These are phyloP conservation scores for Marchantia paleacea DNA, from an alignment of 225 moss, liverwort and hornwort genomes.

Conservation along the genomic window DNA sequence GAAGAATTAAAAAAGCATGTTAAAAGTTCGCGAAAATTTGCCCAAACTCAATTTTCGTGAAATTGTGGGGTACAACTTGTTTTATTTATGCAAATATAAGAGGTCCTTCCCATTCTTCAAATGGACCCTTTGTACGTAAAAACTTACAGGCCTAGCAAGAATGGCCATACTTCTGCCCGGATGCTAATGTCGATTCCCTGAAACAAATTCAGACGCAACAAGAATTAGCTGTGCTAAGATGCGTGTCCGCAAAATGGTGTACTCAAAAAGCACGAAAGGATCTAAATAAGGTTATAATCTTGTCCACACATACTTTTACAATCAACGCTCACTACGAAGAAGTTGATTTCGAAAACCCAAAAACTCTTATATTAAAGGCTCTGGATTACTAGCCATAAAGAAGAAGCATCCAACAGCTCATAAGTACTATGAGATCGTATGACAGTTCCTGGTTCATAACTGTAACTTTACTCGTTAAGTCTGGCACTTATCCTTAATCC, in stretches of 20 bases:
- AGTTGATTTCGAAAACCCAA: too few species aligned
- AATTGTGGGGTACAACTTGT: too few species aligned
- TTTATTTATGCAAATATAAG: too few species aligned
- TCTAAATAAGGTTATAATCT: background rate
- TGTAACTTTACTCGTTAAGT: background rate
- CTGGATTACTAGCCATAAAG: too few species aligned
- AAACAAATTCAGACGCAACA: background rate
- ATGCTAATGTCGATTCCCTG: conserved; percentile 72
- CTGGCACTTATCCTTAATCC: background rate
- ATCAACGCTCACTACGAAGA: background rate
- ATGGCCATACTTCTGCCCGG: conserved; percentile 93
- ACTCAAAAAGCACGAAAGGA: background rate
- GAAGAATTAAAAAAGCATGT: too few species aligned
- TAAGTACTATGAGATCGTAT: too few species aligned
- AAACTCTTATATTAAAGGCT: too few species aligned
- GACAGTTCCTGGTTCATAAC: background rate
- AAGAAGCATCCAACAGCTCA: too few species aligned
- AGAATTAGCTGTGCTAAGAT: background rate
- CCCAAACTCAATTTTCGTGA: too few species aligned
- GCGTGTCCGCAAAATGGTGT: background rate
- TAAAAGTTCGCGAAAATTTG: too few species aligned
- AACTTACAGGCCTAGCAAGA: conserved; percentile 72
- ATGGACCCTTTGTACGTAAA: too few species aligned
- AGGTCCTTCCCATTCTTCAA: too few species aligned
- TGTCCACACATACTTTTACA: background rate